phyloP scores from a whole-genome alignment of 73 alveolate genomes.

The Paramecium octaurelia region DNA sequence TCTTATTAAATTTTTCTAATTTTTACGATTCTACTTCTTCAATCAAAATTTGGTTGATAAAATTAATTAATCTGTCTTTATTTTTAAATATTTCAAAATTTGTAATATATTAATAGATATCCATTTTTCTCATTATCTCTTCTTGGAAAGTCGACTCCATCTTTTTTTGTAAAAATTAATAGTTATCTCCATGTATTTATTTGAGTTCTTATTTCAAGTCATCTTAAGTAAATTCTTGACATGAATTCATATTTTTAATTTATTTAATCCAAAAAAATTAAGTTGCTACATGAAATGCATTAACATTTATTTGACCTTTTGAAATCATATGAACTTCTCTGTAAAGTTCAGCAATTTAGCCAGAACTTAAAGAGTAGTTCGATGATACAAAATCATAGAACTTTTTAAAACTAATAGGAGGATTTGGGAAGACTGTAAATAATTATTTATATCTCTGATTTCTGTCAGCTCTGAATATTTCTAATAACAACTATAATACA shows the following conservation, averaged over 20 bases:
- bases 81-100: background rate
- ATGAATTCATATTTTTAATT: background rate
- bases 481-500: background rate
- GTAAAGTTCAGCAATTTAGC: background rate
- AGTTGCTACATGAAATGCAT: background rate
- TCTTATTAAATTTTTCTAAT: background rate
- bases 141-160: background rate
- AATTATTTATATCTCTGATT: background rate
- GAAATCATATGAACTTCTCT: background rate
- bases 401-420: background rate
- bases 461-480: background rate
- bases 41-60: background rate
- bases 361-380: background rate
- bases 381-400: background rate
- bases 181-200: background rate
- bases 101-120: background rate
- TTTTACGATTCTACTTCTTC: background rate
- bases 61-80: background rate
- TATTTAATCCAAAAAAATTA: background rate
- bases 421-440: background rate
- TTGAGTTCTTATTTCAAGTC: background rate
- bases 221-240: background rate
- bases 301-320: background rate
- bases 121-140: background rate
- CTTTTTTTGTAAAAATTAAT: background rate